Evolutionary conservation across 371 early-diverging fungal genomes (phyloP).

Genomic region (Parasitella parasitica): DNA sequence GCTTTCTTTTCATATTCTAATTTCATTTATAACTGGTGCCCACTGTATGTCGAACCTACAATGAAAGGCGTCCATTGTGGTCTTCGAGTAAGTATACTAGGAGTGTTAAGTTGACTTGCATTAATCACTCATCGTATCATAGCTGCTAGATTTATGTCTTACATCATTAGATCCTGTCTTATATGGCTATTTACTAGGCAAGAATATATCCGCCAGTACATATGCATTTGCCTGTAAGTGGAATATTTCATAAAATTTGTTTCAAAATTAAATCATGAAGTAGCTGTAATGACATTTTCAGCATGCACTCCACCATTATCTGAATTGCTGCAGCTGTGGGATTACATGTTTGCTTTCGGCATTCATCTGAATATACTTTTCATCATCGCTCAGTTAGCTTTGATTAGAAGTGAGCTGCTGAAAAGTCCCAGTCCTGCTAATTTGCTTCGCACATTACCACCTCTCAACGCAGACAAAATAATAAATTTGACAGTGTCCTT

Average conservation of each 20-base stretch:
- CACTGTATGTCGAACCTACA: slow-evolving; percentile 89
- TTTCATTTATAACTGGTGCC: slow-evolving; percentile 84
- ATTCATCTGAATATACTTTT: slow-evolving; percentile 89
- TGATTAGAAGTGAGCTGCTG: slow-evolving; percentile 77
- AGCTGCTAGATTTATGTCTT: slow-evolving; percentile 85
- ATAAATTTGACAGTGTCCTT: slow-evolving; percentile 66
- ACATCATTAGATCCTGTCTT: slow-evolving; percentile 73
- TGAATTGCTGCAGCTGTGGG: slow-evolving; percentile 88
- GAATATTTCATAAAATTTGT: not conserved
- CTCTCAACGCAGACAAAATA: slow-evolving; percentile 68
- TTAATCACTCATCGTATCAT: not conserved
- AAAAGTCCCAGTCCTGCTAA: slow-evolving; percentile 72
- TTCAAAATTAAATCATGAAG: not conserved
- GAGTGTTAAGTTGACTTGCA: not conserved
- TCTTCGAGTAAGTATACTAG: slow-evolving; percentile 57
- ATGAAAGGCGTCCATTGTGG: slow-evolving; percentile 93
- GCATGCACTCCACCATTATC: slow-evolving; percentile 88
- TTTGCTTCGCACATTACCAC: slow-evolving; percentile 77
- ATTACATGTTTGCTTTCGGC: slow-evolving; percentile 88
- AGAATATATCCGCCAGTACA: slow-evolving; percentile 72
- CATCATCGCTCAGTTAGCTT: slow-evolving; percentile 79
- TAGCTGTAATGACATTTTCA: slow-evolving; percentile 90
- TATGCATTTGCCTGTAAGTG: slow-evolving; percentile 90
- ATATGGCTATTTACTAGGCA: slow-evolving; percentile 70
- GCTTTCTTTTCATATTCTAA: slow-evolving; percentile 85